Percentiles rank a stretch among this genome's conserved stretches.
These are phyloP conservation scores for Lactifluus subvellereus DNA, from an alignment of 768 basidiomycete genomes.

Conservation along the genomic window DNA sequence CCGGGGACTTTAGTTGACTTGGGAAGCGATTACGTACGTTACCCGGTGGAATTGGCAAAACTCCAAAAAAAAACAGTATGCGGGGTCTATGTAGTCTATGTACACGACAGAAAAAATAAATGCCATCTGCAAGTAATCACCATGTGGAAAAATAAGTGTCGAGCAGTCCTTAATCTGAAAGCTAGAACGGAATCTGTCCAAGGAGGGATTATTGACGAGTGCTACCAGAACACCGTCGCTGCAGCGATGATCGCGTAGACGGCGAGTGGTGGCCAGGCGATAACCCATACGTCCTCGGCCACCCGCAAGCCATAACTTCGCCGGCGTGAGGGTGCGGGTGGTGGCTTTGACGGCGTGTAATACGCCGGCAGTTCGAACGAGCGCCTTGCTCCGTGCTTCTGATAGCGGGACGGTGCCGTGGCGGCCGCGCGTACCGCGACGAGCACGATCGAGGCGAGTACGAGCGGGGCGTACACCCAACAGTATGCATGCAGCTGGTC, in stretches of 20 bases:
- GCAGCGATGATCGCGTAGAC: neutral
- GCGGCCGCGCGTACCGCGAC: conserved; percentile 30
- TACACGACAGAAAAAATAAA: neutral
- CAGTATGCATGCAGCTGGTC: conserved; percentile 79
- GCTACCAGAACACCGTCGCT: neutral
- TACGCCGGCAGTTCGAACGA: neutral
- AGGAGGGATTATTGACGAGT: no score
- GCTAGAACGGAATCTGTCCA: neutral
- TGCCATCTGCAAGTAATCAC: neutral
- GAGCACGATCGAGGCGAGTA: conserved; percentile 50
- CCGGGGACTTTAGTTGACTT: neutral
- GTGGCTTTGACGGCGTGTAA: no score
- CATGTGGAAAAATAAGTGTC: neutral
- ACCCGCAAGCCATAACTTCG: neutral
- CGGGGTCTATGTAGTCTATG: neutral
- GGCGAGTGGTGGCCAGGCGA: conserved; percentile 11
- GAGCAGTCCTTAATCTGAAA: neutral
- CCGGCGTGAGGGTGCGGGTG: neutral
- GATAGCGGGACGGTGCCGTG: neutral
- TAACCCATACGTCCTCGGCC: neutral
- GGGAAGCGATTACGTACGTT: neutral
- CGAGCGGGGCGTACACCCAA: conserved; percentile 61
- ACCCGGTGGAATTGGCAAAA: neutral
- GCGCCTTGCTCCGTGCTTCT: neutral
- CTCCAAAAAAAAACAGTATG: neutral